Evolutionary conservation across 116 monocot genomes (phyloP).

Genomic region (Papilionanthe hybrid): DNA sequence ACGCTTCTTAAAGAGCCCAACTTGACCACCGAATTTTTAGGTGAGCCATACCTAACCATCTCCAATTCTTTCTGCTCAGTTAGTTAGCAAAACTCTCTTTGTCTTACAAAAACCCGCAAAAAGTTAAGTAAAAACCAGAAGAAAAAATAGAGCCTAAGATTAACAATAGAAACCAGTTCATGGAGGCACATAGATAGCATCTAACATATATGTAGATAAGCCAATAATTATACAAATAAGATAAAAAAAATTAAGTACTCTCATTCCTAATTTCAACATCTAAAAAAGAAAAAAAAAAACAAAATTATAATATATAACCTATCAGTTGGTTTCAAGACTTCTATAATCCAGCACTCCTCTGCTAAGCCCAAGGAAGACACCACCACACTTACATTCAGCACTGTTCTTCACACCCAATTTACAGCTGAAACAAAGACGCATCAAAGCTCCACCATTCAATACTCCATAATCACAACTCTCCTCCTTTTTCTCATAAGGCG

Average conservation of each 20-base stretch:
- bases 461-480: constrained; percentile 6
- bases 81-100: too few species aligned
- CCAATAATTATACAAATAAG: constrained; percentile 1
- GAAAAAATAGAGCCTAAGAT: too few species aligned
- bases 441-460: constrained; percentile 4
- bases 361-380: constrained; percentile 15
- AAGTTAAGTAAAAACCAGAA: neutral
- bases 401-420: constrained; percentile 25
- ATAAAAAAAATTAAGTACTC: too few species aligned
- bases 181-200: neutral
- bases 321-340: constrained; percentile 12
- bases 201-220: too few species aligned
- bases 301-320: neutral
- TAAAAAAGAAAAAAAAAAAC: neutral
- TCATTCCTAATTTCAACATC: neutral
- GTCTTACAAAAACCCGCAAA: too few species aligned
- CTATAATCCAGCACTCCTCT: constrained; percentile 27
- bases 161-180: too few species aligned
- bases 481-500: constrained; percentile 29
- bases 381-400: constrained; percentile 24
- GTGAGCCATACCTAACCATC: too few species aligned
- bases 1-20: too few species aligned
- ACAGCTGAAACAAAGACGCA: constrained; percentile 29
- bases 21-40: too few species aligned
- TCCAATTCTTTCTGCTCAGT: too few species aligned